These are phyloP conservation scores for Clarkia xantiana DNA, from an alignment of 345 rosid genomes.

Conservation along the genomic window DNA sequence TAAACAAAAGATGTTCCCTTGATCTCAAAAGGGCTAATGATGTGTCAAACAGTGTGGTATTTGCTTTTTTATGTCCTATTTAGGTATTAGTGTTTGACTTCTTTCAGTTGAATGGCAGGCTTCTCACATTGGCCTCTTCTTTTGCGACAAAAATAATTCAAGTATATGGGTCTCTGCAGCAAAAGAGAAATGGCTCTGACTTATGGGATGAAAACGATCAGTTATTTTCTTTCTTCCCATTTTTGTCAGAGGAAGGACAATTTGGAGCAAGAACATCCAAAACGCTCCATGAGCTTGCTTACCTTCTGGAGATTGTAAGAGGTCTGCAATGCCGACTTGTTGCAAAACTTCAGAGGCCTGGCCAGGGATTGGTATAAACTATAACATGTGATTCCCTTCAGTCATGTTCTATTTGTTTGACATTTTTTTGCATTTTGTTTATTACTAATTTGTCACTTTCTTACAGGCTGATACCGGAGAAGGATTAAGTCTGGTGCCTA, in stretches of 20 bases:
- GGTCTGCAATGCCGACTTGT: slow-evolving; percentile 53
- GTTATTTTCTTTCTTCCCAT: slow-evolving; percentile 42
- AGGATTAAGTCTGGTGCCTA: slow-evolving; percentile 27
- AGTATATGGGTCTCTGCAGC: slow-evolving; percentile 50
- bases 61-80: too few species aligned
- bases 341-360: slow-evolving; percentile 52
- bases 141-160: slow-evolving; percentile 80
- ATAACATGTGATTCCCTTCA: background rate
- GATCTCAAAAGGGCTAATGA: too few species aligned
- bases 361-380: slow-evolving; percentile 46
- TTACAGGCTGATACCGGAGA: slow-evolving; percentile 41
- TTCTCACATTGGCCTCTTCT: slow-evolving; percentile 60
- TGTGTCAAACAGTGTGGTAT: too few species aligned
- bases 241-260: slow-evolving; percentile 21
- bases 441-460: slow-evolving; percentile 11
- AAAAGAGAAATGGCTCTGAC: slow-evolving; percentile 29
- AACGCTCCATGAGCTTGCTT: slow-evolving; percentile 67
- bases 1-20: too few species aligned
- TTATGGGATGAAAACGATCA: slow-evolving; percentile 18
- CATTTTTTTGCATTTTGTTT: background rate
- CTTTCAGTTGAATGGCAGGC: slow-evolving; percentile 34
- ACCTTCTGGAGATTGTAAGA: slow-evolving; percentile 69
- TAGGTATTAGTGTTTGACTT: slow-evolving; percentile 2
- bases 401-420: too few species aligned
- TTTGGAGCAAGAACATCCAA: slow-evolving; percentile 26